A percentile compares a stretch with the other conserved stretches of the same genome.
Evolutionary conservation across 176 grass and related monocot genomes (phyloP).

Genomic region (Alopecurus myosuroides): DNA sequence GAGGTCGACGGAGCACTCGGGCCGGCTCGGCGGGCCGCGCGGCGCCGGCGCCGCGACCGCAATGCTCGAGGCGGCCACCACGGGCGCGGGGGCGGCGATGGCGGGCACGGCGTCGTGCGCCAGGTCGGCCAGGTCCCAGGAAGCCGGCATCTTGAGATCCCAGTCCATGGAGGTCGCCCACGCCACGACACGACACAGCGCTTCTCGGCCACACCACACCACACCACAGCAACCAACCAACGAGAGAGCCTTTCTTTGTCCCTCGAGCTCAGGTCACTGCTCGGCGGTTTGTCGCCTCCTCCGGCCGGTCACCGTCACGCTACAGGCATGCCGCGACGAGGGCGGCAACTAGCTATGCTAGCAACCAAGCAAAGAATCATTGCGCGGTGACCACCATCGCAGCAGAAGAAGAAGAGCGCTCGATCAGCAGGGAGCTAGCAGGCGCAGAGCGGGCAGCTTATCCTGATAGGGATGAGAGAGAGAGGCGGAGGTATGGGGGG

Average conservation of each 20-base stretch:
- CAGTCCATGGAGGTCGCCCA: constrained; percentile 66
- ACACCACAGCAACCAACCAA: too few relatives aligned
- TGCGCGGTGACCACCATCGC: constrained; percentile 25
- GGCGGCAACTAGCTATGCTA: constrained; percentile 26
- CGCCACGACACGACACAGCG: not conserved
- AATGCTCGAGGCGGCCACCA: constrained; percentile 21
- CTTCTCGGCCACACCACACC: not conserved
- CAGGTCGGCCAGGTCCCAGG: constrained; percentile 69
- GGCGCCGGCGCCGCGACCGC: not conserved
- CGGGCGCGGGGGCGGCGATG: constrained; percentile 13
- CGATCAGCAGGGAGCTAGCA: constrained; percentile 26
- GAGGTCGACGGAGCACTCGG: constrained; percentile 79
- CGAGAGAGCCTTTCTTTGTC: not conserved
- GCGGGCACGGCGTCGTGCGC: constrained; percentile 34
- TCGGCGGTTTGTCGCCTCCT: constrained; percentile 22
- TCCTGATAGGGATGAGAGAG: constrained; percentile 26
- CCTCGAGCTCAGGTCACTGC: constrained; percentile 2
- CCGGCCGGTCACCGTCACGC: constrained; percentile 20
- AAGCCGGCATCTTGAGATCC: constrained; percentile 80
- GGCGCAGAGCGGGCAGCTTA: constrained; percentile 2
- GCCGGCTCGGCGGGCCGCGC: constrained; percentile 15
- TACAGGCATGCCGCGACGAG: constrained; percentile 24
- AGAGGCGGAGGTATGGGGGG: not conserved
- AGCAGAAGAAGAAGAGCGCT: constrained; percentile 7
- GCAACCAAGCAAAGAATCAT: constrained; percentile 26